Conservation (phyloP, 768 basidiomycete species). For the Tylopilus plumbeoviolaceoides region DNA sequence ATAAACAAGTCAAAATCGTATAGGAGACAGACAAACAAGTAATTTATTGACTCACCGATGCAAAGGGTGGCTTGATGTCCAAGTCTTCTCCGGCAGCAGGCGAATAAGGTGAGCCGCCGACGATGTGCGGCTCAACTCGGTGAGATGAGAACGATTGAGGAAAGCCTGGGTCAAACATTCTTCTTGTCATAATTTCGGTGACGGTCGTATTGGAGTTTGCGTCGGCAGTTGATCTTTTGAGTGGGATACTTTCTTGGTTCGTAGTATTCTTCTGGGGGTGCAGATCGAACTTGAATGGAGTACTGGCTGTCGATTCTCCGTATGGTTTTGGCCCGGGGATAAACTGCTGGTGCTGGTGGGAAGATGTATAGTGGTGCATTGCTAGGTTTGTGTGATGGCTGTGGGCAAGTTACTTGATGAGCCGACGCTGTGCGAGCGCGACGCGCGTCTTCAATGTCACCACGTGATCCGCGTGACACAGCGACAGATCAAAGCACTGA, state of each 20-base stretch:
- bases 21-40: neutral
- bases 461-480: neutral
- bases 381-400: neutral
- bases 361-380: neutral
- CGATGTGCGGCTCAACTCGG: conserved; percentile 9
- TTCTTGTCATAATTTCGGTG: too few species aligned
- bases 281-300: conserved; percentile 17
- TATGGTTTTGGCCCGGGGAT: neutral
- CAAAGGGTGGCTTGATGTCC: conserved; percentile 1
- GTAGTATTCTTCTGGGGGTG: conserved; percentile 11
- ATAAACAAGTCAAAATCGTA: neutral
- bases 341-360: neutral
- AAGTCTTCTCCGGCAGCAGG: neutral
- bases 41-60: conserved; percentile 7
- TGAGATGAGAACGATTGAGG: conserved; percentile 12
- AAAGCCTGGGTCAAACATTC: conserved; percentile 5
- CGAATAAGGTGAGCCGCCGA: conserved; percentile 6
- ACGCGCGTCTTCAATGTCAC: too few species aligned
- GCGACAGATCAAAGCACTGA: too few species aligned
- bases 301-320: conserved; percentile 1
- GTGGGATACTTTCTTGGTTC: conserved; percentile 4
- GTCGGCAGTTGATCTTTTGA: conserved; percentile 10
- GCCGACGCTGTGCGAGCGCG: too few species aligned
- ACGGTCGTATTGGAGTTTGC: conserved; percentile 1
- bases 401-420: neutral